Conservation (phyloP, 495 filamentous ascomycete genomes). For the Amniculicola lignicola region DNA sequence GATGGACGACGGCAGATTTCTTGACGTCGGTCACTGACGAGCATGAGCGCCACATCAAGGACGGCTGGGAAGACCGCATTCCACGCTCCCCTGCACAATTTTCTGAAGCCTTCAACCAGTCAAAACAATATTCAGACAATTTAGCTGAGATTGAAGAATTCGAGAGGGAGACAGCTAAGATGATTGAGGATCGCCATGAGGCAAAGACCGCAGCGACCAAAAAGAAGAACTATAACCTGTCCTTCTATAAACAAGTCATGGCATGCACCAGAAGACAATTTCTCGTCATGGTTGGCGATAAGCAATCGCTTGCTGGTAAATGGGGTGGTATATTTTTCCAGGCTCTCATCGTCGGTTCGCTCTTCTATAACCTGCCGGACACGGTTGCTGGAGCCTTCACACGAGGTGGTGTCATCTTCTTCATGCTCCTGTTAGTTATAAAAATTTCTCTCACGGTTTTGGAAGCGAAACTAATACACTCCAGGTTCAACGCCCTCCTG, state of each 20-base stretch:
- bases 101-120: conserved; percentile 52
- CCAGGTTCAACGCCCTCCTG: conserved; percentile 79
- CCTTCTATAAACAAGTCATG: conserved; percentile 64
- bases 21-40: conserved; percentile 65
- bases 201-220: conserved; percentile 49
- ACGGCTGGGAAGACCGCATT: conserved; percentile 59
- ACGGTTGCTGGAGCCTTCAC: conserved; percentile 57
- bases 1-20: conserved; percentile 68
- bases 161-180: conserved; percentile 49
- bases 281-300: conserved; percentile 62
- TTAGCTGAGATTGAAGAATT: conserved; percentile 46
- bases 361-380: conserved; percentile 68
- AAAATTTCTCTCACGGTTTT: no score
- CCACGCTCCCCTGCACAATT: conserved; percentile 61
- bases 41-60: conserved; percentile 56
- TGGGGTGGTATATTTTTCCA: conserved; percentile 66
- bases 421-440: conserved; percentile 68
- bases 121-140: conserved; percentile 38
- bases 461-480: no score
- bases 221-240: conserved; percentile 65
- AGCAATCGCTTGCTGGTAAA: conserved; percentile 50
- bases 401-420: conserved; percentile 65
- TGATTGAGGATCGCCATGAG: conserved; percentile 48
- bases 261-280: conserved; percentile 67
- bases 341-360: conserved; percentile 69